Evolutionary conservation across 2,329 filamentous ascomycete genomes (phyloP), one percentile per base, ranked within the genome.

Genomic region (Nigrospora osmanthi): DNA sequence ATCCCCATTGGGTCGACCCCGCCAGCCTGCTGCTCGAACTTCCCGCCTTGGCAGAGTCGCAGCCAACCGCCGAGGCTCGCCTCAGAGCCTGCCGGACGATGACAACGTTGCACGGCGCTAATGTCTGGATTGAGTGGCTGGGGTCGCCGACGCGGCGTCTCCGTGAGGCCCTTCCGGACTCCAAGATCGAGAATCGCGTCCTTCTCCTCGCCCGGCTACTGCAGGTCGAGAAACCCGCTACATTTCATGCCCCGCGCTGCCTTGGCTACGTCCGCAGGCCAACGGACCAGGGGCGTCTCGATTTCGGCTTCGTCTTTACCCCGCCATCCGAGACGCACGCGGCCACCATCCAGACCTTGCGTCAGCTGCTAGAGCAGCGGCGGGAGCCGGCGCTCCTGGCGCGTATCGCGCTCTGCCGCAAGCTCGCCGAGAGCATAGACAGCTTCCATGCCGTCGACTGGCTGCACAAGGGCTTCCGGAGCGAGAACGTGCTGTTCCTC

Each of bases 391-490:
- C 47, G 16, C 35, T 49, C 14, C 36, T 37, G 15, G 36, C 40
- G 10, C 43, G 41, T 11, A 33, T 49, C 23, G 37, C 43, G 1
- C 47, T 51, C 7, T 46, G 40, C 31, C 39, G 34, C 28, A 32
- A 35, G 12, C 31, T 51, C 36, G 49, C 42, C 17, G 42, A 45
- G 23, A 45, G 44, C 35, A 23, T 49, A 9, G 45, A 40, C n/a
- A 47, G 38, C 13, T 39, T 77, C 0, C 73, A 77, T 49, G 66
- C 70, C 1, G 69, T 75, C 1, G 69, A 74, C 45, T 78, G 73
- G 73, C 60, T 76, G 6, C 73, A 77, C 59, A 77, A 77, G 50
- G 70, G 71, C 3, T 60, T 78, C 1, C 68, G 71, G 11, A 69
- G 66, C 40, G 59, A 70, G 33, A 76, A 72, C 51, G 65, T 77